phyloP scores from a whole-genome alignment of 495 filamentous ascomycete genomes.

The Platismatia glauca region DNA sequence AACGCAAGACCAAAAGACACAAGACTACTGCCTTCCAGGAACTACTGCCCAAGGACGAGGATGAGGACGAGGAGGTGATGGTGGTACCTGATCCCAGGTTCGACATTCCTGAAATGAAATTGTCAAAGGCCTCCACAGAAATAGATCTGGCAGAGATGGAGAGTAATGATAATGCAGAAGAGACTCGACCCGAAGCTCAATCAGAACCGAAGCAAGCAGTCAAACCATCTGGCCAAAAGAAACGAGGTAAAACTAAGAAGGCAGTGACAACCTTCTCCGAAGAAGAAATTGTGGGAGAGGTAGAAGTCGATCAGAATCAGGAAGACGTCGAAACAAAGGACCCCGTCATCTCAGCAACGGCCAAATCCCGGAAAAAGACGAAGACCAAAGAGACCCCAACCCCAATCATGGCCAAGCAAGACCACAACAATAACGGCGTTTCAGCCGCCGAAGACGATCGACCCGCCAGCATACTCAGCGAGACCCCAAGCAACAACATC shows the following conservation, averaged over 20 bases:
- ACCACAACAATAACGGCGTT: slow-evolving; percentile 4
- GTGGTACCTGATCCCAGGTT: background rate
- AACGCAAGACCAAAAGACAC: slow-evolving; percentile 15
- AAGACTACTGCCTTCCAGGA: slow-evolving; percentile 21
- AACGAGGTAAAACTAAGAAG: slow-evolving; percentile 26
- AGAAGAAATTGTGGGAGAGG: background rate
- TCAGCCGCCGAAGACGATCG: background rate
- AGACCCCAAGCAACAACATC: background rate
- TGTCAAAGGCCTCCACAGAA: background rate
- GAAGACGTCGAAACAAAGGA: background rate
- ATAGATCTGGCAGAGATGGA: background rate
- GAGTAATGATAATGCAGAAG: background rate
- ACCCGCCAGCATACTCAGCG: background rate
- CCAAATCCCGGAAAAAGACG: slow-evolving; percentile 34
- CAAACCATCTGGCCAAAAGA: slow-evolving; percentile 20
- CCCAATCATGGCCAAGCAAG: slow-evolving; percentile 32
- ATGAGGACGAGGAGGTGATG: slow-evolving; percentile 11
- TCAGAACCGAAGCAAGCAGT: slow-evolving; percentile 20
- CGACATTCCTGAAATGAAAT: background rate
- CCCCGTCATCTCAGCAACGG: background rate
- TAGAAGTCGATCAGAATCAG: background rate
- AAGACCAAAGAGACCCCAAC: slow-evolving; percentile 36
- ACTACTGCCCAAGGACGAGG: slow-evolving; percentile 17
- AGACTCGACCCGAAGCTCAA: background rate
- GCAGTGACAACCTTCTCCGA: background rate